A percentile compares a stretch with the other conserved stretches of the same genome.
Evolutionary conservation across 2,329 filamentous ascomycete species (phyloP).

Genomic region (Cladophialophora exuberans): DNA sequence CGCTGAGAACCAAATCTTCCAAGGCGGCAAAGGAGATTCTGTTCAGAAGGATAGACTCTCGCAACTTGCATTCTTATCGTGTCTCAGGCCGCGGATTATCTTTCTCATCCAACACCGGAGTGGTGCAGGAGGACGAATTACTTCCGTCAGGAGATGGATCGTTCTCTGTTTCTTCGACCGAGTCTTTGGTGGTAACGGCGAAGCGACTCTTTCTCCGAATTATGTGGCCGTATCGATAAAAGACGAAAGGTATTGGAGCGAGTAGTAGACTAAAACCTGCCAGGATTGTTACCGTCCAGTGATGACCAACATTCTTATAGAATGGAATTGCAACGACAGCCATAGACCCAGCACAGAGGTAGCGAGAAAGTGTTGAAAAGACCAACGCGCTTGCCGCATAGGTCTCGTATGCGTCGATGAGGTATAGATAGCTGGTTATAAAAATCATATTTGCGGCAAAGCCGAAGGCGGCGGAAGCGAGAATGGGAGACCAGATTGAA

Average conservation of each 20-base stretch:
- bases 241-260: slow-evolving; percentile 50
- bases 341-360: slow-evolving; percentile 44
- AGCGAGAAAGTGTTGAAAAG: slow-evolving; percentile 48
- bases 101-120: no score
- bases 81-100: no score
- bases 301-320: slow-evolving; percentile 44
- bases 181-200: slow-evolving; percentile 25
- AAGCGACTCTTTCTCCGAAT: slow-evolving; percentile 40
- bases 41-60: no score
- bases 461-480: slow-evolving; percentile 57
- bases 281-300: slow-evolving; percentile 47
- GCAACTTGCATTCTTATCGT: no score
- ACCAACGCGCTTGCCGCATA: slow-evolving; percentile 56
- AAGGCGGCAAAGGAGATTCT: no score
- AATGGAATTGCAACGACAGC: slow-evolving; percentile 40
- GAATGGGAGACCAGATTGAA: slow-evolving; percentile 56
- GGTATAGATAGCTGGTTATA: slow-evolving; percentile 59
- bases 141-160: no score
- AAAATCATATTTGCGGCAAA: slow-evolving; percentile 55
- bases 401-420: slow-evolving; percentile 60
- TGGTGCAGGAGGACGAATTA: no score
- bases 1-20: no score
- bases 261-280: slow-evolving; percentile 44
- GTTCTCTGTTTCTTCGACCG: no score
- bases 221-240: slow-evolving; percentile 44